Percentiles rank a stretch among this genome's conserved stretches.
Evolutionary conservation across 306 rosid species (phyloP).

Genomic region (Sechiopsis laciniata): DNA sequence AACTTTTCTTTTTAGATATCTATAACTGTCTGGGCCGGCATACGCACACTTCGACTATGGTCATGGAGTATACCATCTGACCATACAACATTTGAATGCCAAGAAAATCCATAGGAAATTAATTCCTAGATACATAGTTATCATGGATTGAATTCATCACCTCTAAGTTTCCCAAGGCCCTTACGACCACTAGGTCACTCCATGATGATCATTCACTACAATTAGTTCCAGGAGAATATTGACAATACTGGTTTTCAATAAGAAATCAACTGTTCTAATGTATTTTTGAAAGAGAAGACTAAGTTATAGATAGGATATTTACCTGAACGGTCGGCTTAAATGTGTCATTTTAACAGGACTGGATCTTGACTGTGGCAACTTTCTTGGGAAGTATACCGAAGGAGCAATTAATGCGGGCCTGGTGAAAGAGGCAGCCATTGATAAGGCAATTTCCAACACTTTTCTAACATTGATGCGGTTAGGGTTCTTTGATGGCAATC

Average conservation of each 20-base stretch:
- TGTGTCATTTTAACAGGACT: constrained; percentile 42
- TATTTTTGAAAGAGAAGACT: background rate
- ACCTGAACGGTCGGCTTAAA: background rate
- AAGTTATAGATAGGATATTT: background rate
- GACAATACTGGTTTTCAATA: background rate
- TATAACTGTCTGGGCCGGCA: too few relatives aligned
- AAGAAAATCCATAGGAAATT: too few relatives aligned
- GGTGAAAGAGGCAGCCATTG: constrained; percentile 53
- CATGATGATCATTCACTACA: background rate
- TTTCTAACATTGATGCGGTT: constrained; percentile 80
- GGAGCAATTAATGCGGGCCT: constrained; percentile 84
- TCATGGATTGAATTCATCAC: too few relatives aligned
- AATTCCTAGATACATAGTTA: too few relatives aligned
- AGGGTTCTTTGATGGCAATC: constrained; percentile 92
- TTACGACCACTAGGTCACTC: too few relatives aligned
- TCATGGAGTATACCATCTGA: too few relatives aligned
- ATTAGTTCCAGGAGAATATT: background rate
- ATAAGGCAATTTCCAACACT: constrained; percentile 72
- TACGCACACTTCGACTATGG: too few relatives aligned
- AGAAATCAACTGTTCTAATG: background rate
- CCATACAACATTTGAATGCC: too few relatives aligned
- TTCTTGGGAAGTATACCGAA: constrained; percentile 56
- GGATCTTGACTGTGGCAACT: constrained; percentile 82
- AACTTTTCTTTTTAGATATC: too few relatives aligned
- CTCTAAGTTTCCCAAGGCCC: too few relatives aligned